Evolutionary conservation across 2,329 filamentous ascomycete genomes (phyloP), one percentile per base, ranked within the genome.

Genomic region (Aureobasidium namibiae): DNA sequence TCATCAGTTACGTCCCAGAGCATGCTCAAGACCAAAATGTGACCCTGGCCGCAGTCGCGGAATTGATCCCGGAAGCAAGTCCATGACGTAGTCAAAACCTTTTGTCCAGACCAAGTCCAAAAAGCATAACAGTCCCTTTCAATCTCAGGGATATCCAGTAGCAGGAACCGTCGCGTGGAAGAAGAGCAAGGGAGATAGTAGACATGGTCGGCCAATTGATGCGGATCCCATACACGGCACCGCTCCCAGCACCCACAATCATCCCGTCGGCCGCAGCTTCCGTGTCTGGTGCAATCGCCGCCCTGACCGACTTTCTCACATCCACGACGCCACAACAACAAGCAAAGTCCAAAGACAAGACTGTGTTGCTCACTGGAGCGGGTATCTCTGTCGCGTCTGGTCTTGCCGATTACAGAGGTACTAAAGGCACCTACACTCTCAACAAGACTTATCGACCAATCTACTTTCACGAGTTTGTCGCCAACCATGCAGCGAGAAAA

Each of bases 321-420:
- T 77, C 86, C 82, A 48, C 54, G 23, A 42, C 54, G 23, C 54
- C 21, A 33, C 41, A 26, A 16, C 18, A 76, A 76, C 36, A 73
- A 5, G 26, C 4, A 73, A 26, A 80, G 79, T 10, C 77, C 79
- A 58, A 74, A 79, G 66, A 78, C 78, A 75, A 86, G 63, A 85
- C 85, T 0, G 78, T 88, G 29, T 74, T 89, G 16, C 76, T 89
- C 41, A 86, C 92, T 0, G 94, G 94, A 11, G 94, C 94, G 2
- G 94, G 94, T 2, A 88, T 99, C 53, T 96, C 90, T 1, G 92
- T 97, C 9, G 89, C 92, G 4, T 96, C 90, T 11, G 94, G 94
- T 0, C 80, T 99, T 33, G 88, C 92, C 31, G 94, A 99, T 74
- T 99, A 99, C 72, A 81, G 94, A 59, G 94, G 94, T 21, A 80